Base-by-base conservation (phyloP, 1,284 basidiomycete species). In the Omphalotus olearius region DNA sequence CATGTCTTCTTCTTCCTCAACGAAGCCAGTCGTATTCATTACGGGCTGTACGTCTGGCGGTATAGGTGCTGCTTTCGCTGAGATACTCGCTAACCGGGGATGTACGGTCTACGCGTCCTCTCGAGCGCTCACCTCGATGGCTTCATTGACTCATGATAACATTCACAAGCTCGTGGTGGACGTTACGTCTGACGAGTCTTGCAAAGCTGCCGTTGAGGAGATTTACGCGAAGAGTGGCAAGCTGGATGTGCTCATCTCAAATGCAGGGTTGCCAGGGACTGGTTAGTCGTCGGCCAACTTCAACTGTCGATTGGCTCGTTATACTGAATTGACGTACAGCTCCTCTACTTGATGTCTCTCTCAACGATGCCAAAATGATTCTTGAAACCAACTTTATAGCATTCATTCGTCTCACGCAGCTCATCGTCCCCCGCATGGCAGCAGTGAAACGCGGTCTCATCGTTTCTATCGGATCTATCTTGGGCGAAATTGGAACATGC, bases 11-110 rank as follows among this genome's bases (percentile, higher is more conserved):
- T 23, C 23, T 23, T 23, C 30, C 30, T 33, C 30, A 33, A 33
- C 30, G 30, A 33, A 51, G 23, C 45, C 45, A 2, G 65, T 74
- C 14, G 69, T 70, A 2, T 60, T 76, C 33, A 61, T 76, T 33
- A 77, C 73, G 1, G 75, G 75, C 2, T 69, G 70, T 53, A 69
- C 70, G 3, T 64, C 68, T 28, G 73, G 74, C 9, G 75, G 74
- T 14, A 76, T 77, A 25, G 75, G 75, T 28, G 72, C 62, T 52
- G 60, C 64, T 11, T 51, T 72, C 38, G 50, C 50, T 35, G 9
- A 42, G n/a, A 46, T 40, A 3, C 47, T 55, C 11, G 54, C 54
- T 3, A 38, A 47, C 2, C 46, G 47, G 36, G 54, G 47, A 33
- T 57, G 53, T 23, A 47, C 43, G 9, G 56, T 57, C 2, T 57